Evolutionary conservation across 164 flowering plant genomes (phyloP).

Genomic region (Hamamelis virginiana): DNA sequence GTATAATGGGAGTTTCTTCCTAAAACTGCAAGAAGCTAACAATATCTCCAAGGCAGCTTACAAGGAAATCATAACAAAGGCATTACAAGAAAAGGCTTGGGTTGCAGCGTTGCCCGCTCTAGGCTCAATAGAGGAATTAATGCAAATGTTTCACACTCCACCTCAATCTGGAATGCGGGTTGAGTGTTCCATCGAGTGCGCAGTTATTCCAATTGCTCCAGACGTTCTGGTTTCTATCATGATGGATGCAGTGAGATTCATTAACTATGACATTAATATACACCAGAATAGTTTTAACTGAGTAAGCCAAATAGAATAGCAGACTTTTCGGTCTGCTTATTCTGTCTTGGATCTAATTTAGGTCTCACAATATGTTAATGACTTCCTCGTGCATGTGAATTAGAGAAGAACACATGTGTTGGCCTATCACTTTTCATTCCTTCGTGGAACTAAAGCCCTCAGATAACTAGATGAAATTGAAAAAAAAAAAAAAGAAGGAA

Average conservation of each 20-base stretch:
- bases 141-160: background rate
- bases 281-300: background rate
- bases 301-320: background rate
- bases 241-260: conserved; percentile 2
- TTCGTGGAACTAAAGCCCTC: background rate
- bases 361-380: background rate
- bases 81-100: background rate
- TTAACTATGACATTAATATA: background rate
- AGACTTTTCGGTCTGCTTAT: background rate
- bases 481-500: background rate
- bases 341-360: background rate
- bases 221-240: background rate
- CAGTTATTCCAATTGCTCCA: background rate
- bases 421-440: background rate
- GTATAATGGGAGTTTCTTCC: background rate
- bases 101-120: background rate
- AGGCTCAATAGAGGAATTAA: background rate
- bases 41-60: background rate
- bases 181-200: background rate
- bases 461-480: background rate
- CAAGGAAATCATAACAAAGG: conserved; percentile 3
- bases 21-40: background rate
- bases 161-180: conserved; percentile 1
- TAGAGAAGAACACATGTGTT: background rate
- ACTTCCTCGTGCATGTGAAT: too few relatives aligned